A percentile compares a stretch with the other conserved stretches of the same genome.
phyloP scores from a whole-genome alignment of 495 filamentous ascomycete species.

The Staphylotrichum longicolle region DNA sequence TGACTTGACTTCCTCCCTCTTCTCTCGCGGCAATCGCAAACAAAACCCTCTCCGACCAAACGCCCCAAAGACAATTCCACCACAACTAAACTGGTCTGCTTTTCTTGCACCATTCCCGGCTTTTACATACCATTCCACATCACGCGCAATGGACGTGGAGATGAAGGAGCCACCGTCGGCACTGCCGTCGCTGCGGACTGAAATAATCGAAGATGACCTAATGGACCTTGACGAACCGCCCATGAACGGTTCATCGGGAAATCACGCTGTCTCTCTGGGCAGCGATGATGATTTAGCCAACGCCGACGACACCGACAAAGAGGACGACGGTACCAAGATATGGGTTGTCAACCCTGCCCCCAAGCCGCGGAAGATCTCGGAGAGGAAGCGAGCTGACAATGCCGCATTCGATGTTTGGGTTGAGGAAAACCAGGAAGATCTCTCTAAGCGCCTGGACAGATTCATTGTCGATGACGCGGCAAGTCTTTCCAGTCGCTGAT shows the following conservation, averaged over 20 bases:
- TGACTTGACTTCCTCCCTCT: background rate
- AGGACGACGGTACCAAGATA: conserved; percentile 22
- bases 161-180: background rate
- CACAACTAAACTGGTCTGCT: too few species aligned
- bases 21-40: too few species aligned
- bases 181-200: background rate
- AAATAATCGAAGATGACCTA: background rate
- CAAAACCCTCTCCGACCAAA: too few species aligned
- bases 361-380: conserved; percentile 41
- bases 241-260: background rate
- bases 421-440: conserved; percentile 32
- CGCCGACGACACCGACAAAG: conserved; percentile 22
- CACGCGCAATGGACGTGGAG: background rate
- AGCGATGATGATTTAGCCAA: background rate
- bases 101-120: too few species aligned
- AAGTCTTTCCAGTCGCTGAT: conserved; percentile 29
- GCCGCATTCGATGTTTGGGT: conserved; percentile 52
- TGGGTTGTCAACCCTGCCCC: conserved; percentile 26
- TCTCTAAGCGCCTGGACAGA: conserved; percentile 18
- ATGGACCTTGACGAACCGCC: conserved; percentile 11
- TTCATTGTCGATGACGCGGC: conserved; percentile 24
- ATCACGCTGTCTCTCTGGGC: background rate
- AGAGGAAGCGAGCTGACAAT: conserved; percentile 51
- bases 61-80: too few species aligned
- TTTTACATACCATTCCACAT: background rate